These are phyloP conservation scores for Rhizoctonia solani DNA, from an alignment of 1,284 basidiomycete species.

Conservation along the genomic window DNA sequence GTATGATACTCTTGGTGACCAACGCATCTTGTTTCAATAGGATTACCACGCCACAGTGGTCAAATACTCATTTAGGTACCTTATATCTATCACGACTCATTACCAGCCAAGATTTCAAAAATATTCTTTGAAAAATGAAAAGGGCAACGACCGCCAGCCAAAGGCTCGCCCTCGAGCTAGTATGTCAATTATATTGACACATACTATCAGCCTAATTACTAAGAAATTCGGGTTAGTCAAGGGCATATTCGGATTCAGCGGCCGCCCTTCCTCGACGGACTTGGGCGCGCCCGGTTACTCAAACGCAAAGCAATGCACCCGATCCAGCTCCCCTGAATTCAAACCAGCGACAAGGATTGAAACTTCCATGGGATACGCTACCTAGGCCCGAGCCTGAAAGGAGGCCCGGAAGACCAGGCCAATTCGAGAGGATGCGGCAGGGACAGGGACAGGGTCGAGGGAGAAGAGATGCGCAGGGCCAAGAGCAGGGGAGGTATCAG, in stretches of 20 bases:
- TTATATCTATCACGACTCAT: neutral
- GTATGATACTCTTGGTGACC: neutral
- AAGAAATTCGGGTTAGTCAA: too few relatives aligned
- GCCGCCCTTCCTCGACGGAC: constrained; percentile 3
- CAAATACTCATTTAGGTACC: neutral
- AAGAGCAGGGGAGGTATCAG: neutral
- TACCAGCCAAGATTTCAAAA: neutral
- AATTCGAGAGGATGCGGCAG: too few relatives aligned
- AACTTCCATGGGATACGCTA: neutral
- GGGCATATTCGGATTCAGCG: constrained; percentile 18
- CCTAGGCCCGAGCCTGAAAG: neutral
- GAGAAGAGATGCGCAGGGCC: neutral
- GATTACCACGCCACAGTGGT: too few relatives aligned
- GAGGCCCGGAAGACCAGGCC: neutral
- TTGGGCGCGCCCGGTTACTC: constrained; percentile 16
- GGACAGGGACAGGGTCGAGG: neutral
- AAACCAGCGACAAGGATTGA: neutral
- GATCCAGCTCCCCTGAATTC: neutral
- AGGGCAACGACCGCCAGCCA: neutral
- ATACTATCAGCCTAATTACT: neutral
- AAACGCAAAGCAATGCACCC: neutral
- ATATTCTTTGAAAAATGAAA: constrained; percentile 10
- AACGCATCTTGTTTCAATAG: too few relatives aligned
- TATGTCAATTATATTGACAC: neutral
- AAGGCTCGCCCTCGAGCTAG: constrained; percentile 5